Evolutionary conservation across 768 basidiomycete genomes (phyloP), one percentile per base, ranked within the genome.

Genomic region (Boletus insuetus): DNA sequence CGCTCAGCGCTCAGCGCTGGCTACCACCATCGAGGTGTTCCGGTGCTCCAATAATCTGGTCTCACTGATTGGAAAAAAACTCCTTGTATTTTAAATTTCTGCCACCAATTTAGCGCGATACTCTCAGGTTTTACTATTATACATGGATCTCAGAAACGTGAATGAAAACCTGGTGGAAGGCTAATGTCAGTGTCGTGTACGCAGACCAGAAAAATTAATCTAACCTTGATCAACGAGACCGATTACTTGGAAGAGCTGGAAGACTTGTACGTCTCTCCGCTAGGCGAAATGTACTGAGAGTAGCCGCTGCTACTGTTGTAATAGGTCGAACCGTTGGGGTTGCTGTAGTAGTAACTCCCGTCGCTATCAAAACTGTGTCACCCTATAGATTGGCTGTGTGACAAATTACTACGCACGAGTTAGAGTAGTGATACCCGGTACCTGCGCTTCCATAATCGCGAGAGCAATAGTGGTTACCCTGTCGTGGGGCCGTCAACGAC

Each of bases 401-500:
- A 40, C 32, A 16, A 19, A 32, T 20, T 9, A 24, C 26, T 49
- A 69, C 77, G 3, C 63, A 83, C 82, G 26, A 58, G 69, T 86
- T 86, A 7, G 82, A 84, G 63, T 86, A 86, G 58, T 86, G 85
- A 54, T 86, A 86, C 1, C 80, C 77, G 43, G 58, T 68, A 3
- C 72, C 70, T 12, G 77, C 73, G 29, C 56, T 63, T 29, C 75
- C 76, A 39, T 77, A 76, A 61, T 79, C 72, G 47, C 84, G 82
- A 62, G 74, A 66, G 67, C 81, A 84, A 61, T 81, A 84, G 61
- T 84, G 81, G 62, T 86, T 86, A 2, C 83, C 85, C 83, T 85
- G 51, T 37, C 17, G 29, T 9, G n/a, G 32, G 19, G 22, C n/a
- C 13, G 11, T 52, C 40, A 17, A 22, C 12, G 17, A 11, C 11